Percentiles rank a stretch among this genome's conserved stretches.
Conservation (phyloP, 495 filamentous ascomycete genomes). For the Lasiosphaeriaceae sp. region DNA sequence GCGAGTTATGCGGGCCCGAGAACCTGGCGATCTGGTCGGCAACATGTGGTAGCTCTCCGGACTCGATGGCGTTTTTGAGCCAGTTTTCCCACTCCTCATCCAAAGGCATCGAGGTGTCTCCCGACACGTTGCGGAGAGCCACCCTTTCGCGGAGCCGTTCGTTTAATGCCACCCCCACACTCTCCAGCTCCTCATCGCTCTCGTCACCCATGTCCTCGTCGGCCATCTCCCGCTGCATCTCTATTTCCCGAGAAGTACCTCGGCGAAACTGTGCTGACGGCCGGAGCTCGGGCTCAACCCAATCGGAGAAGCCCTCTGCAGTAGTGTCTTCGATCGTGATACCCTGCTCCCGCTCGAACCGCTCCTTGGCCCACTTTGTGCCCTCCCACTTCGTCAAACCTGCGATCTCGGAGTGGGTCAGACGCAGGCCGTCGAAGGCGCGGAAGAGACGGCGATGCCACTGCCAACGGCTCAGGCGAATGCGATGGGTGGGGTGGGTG, state of each 20-base stretch:
- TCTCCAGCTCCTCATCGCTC: slow-evolving; percentile 65
- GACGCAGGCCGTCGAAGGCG: slow-evolving; percentile 70
- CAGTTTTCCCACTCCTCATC: slow-evolving; percentile 85
- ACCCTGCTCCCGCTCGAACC: slow-evolving; percentile 75
- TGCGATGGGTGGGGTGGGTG: slow-evolving; percentile 71
- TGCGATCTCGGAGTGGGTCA: slow-evolving; percentile 75
- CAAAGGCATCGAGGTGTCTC: slow-evolving; percentile 57
- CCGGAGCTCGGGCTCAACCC: slow-evolving; percentile 46
- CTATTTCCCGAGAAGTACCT: slow-evolving; percentile 7
- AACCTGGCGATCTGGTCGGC: slow-evolving; percentile 36
- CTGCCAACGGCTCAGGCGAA: slow-evolving; percentile 73
- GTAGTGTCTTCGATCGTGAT: slow-evolving; percentile 75
- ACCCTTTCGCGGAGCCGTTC: slow-evolving; percentile 67
- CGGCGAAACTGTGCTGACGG: slow-evolving; percentile 14
- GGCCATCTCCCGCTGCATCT: slow-evolving; percentile 18
- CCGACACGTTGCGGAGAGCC: slow-evolving; percentile 55
- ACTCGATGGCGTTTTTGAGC: slow-evolving; percentile 74
- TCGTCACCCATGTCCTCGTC: slow-evolving; percentile 46
- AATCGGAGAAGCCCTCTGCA: slow-evolving; percentile 58
- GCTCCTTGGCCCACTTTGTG: slow-evolving; percentile 83
- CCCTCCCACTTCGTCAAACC: slow-evolving; percentile 87
- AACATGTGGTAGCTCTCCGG: slow-evolving; percentile 44
- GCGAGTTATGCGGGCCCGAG: slow-evolving; percentile 21
- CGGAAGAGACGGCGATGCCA: slow-evolving; percentile 80
- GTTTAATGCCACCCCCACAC: slow-evolving; percentile 69